Evolutionary conservation across 148 eudicot species (phyloP), one percentile per base, ranked within the genome.

Genomic region (Camellia granthamiana): DNA sequence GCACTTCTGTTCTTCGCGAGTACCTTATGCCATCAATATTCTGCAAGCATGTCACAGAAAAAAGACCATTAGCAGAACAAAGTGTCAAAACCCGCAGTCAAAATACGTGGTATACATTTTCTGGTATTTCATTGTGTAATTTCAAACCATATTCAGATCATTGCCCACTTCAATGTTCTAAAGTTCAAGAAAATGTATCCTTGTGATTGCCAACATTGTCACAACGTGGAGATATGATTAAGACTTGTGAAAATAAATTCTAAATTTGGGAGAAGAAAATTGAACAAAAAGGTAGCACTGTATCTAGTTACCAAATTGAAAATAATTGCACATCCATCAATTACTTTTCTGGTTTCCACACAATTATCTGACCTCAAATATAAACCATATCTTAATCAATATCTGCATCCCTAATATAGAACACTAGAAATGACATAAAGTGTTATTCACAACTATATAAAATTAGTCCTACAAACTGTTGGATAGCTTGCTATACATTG

Each of bases 11-110:
- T 86, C 90, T 91, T 76, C 89, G 84, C 72, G 77, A 83, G 77
- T 85, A 91, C 84, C 94, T 93, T 76, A 93, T 88, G 83, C 89
- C 97, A 86, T 82, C 77, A 72, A 96, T 93, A 88, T 96, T 96
- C 99, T 96, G 92, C 88, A 86, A 82, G 64, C 62, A 81, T 15
- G 38, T 18, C 76, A 52, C 8, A 8, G 52, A n/a, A 42, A 10
- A 10, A 30, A 75, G 41, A 78, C 7, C 44, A 30, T 77, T 30
- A 80, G n/a, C 65, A 23, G 19, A 23, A 16, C 47, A 64, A 42
- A 54, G 23, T 44, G 44, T 72, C 43, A 47, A 11, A 47, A 44
- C 15, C 19, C 12, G 11, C 9, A 4, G 21, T 49, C 52, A 49
- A 49, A 49, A 49, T 49, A 49, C 7, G 0, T 49, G 52, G 52